Base-by-base conservation (phyloP, 1,284 basidiomycete genomes). In the Butyriboletus appendiculatus region DNA sequence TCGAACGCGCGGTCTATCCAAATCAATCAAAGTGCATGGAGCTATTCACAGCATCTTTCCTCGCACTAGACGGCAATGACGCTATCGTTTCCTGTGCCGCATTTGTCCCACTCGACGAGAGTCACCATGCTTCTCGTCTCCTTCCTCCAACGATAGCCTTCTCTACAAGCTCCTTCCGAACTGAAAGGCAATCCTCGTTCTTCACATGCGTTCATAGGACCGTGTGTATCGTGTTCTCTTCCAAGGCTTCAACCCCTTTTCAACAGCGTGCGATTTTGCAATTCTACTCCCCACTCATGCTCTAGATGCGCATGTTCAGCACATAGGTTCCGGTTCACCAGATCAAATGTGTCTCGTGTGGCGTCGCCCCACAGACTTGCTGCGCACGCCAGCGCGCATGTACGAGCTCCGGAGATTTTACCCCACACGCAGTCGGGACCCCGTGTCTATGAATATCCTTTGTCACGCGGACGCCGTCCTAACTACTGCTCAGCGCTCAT, bases 91-190 rank as follows among this genome's bases (percentile, higher is more conserved):
- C 48, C 48, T 50, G 35, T 46, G 45, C 61, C 53, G 20, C 44
- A 20, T 43, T 56, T 39, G n/a, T 48, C 26, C 48, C 52, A 38
- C 28, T 40, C 22, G n/a, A 45, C 47, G 45, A 37, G 50, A 55
- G 52, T 60, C 55, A 43, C 50, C 42, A 35, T 47, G 37, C 53
- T 59, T 63, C 52, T 39, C 32, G 5, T 33, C 45, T 28, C 34
- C 44, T 39, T 48, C 47, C 51, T 46, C 44, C 43, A 53, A 67
- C 37, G 47, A 56, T 30, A 43, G 15, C 16, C 50, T 59, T 66
- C 42, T 64, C 42, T 12, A 3, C 52, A 59, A 53, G 65, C 6
- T 68, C 66, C 64, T 68, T 68, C 65, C 63, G 66, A 54, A 52
- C 46, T 50, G 47, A 54, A 53, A 38, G 47, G 45, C 45, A 62